Base-by-base conservation (phyloP, 192 early-diverging fungal species). In the Mortierella antarctica region DNA sequence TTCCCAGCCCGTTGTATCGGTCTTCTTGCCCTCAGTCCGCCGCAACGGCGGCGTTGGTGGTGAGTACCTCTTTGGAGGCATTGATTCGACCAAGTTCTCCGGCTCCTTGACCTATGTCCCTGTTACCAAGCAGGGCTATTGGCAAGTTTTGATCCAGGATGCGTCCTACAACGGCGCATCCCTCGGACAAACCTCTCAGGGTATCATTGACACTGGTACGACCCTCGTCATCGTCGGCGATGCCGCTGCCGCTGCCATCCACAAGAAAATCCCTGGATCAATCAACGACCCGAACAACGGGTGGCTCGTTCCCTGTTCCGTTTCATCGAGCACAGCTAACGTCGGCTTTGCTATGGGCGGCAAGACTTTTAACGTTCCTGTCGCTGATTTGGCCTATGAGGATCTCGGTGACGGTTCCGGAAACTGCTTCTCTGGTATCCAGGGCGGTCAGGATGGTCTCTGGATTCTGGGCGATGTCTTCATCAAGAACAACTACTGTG, bases 391-490 rank as follows among this genome's bases (percentile, higher is more conserved):
- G 23, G 74, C 83, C 44, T 86, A 73, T 17, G 71, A 83, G 17
- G 56, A 65, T 39, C 15, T 70, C 45, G 70, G 62, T 6, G 58
- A 62, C 40, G 63, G 62, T 48, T 70, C 75, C 42, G 56, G 65
- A 6, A 62, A 67, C 49, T 74, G 70, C 42, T 70, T 80, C 62
- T 71, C 64, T 14, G 75, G 83, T 57, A 67, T 84, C 56, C 78
- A 74, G 58, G 79, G 80, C 53, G 73, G 66, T 51, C 57, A 74
- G 52, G 58, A 78, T 17, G 62, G 60, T 50, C 69, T 83, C 57
- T 72, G 71, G 18, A 92, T 92, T 56, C 61, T 92, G 18, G 91
- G 90, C 65, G 90, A 91, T 79, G 84, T 88, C n/a, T 92, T 92
- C 82, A 71, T 92, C 56, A 88, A 88, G 70, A 89, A 88, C 53